These are phyloP conservation scores for Torulaspora globosa DNA, from an alignment of 1,139 yeast species.

Conservation along the genomic window DNA sequence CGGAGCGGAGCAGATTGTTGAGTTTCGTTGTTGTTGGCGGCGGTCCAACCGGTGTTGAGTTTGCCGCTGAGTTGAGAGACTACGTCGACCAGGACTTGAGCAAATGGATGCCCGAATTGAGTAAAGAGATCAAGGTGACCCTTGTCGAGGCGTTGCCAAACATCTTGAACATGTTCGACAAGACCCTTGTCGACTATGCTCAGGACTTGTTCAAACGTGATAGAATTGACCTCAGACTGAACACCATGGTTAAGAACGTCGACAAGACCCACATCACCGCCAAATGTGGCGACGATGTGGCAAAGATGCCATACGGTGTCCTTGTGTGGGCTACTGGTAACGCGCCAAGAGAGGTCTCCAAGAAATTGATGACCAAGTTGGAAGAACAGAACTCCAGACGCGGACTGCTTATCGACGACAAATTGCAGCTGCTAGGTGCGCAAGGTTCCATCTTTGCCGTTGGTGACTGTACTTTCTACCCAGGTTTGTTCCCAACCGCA, in stretches of 20 bases:
- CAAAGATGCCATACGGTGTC: conserved; percentile 81
- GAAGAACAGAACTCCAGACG: conserved; percentile 82
- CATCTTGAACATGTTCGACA: conserved; percentile 82
- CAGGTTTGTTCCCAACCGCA: conserved; percentile 92
- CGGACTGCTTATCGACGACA: conserved; percentile 82
- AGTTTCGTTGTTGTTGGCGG: conserved; percentile 91
- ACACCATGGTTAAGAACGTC: conserved; percentile 86
- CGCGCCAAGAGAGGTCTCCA: conserved; percentile 76
- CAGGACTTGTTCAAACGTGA: conserved; percentile 76
- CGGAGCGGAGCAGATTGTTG: conserved; percentile 74
- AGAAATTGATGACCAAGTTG: conserved; percentile 61
- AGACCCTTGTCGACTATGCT: conserved; percentile 79
- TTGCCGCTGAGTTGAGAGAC: conserved; percentile 93
- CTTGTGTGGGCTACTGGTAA: conserved; percentile 98
- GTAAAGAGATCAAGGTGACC: conserved; percentile 74
- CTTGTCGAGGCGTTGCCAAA: conserved; percentile 89
- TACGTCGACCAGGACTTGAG: conserved; percentile 85
- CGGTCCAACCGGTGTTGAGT: conserved; percentile 96
- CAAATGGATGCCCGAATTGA: conserved; percentile 85
- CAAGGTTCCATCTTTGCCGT: conserved; percentile 73
- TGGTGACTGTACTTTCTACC: conserved; percentile 88
- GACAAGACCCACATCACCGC: conserved; percentile 65
- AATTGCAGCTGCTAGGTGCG: conserved; percentile 78
- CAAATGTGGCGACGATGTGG: conserved; percentile 54
- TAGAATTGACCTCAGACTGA: conserved; percentile 70